Percentiles rank a stretch among this genome's conserved stretches.
Conservation (phyloP, 306 rosid genomes). For the Corylus avellana region DNA sequence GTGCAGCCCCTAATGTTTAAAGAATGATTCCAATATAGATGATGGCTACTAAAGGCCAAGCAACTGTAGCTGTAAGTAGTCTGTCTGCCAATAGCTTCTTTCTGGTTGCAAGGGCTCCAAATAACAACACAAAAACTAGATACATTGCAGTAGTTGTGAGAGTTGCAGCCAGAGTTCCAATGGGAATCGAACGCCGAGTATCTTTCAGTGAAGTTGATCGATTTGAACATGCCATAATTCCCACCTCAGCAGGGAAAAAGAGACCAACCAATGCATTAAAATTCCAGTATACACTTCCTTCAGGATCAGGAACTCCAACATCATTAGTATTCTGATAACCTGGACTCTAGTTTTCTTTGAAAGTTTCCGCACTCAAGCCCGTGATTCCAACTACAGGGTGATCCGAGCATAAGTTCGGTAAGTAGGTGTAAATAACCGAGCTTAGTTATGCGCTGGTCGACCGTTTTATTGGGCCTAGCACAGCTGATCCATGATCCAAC, state of each 20-base stretch:
- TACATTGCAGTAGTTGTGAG: slow-evolving; percentile 73
- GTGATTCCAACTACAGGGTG: slow-evolving; percentile 90
- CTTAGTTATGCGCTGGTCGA: no score
- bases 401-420: no score
- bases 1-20: no score
- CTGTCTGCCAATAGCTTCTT: no score
- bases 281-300: slow-evolving; percentile 73
- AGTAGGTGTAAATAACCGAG: no score
- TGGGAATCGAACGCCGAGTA: slow-evolving; percentile 95
- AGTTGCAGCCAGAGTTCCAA: slow-evolving; percentile 93
- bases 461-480: no score
- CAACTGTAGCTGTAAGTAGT: no score
- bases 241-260: slow-evolving; percentile 98
- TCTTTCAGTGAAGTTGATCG: slow-evolving; percentile 92
- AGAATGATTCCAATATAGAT: no score
- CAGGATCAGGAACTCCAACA: slow-evolving; percentile 78
- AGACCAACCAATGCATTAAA: slow-evolving; percentile 98
- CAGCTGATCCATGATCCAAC: no score
- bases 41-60: no score
- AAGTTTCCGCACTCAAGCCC: slow-evolving; percentile 66
- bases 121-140: slow-evolving; percentile 72
- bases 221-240: slow-evolving; percentile 99
- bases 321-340: slow-evolving; percentile 79
- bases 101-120: slow-evolving; percentile 95
- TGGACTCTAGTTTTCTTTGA: slow-evolving; percentile 80